Evolutionary conservation across 2,329 filamentous ascomycete species (phyloP), one percentile per base, ranked within the genome.

Genomic region (Trichophyton simii): DNA sequence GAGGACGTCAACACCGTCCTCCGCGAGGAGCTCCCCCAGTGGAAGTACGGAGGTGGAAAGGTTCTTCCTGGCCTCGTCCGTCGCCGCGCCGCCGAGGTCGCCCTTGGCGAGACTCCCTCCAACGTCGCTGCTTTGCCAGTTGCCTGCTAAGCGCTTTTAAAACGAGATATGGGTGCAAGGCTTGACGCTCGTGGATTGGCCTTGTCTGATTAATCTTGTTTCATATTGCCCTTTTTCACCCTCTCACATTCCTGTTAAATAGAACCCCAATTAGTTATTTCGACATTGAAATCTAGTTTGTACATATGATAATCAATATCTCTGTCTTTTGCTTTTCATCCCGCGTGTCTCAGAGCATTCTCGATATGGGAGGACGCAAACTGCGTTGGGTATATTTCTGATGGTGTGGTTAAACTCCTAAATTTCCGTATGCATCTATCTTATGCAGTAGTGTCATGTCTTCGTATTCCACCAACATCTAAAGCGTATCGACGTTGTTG

Each of bases 21-120:
- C 15, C 65, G 71, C 8, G 63, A 77, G 64, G 78, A 81, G 70
- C 69, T 81, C 44, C 78, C 78, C 3, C 75, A 76, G 68, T 81
- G 78, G 78, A 75, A 76, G 59, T 70, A 77, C 65, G 77, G 72
- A 25, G 71, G 71, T 34, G 75, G 75, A 2, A 63, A 72, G 61
- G 71, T 73, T 11, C 65, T 79, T 15, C 69, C 71, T 2, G 77
- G 78, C 0, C 69, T 81, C 20, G 68, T 70, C 11, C 69, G 74
- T 34, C 71, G 79, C 15, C 73, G 79, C 18, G 70, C 72, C 9
- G 78, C 74, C 0, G 79, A 82, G 70, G 71, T 81, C 13, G 67
- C 66, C 6, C 65, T 82, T 61, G 71, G 78, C 55, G 66, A 70
- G 65, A 68, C 68, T 57, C 54, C 65, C 59, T 31, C 61, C 22